Base-by-base conservation (phyloP, 106 monocot species). In the Alisma plantagoaquatica region DNA sequence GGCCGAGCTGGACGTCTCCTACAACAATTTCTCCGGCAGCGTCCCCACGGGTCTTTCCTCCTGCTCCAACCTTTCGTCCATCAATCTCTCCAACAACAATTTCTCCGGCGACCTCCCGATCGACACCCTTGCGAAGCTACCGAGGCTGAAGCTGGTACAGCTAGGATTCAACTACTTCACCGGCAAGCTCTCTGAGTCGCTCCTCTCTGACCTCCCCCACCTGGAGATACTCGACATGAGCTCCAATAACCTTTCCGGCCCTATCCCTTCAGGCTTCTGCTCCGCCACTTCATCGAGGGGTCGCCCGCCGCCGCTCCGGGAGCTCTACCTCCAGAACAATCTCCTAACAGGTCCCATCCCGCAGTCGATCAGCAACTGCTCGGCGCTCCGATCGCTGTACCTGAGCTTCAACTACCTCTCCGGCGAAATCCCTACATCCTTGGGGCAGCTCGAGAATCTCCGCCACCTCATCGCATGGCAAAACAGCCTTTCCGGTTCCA, bases 391-490 rank as follows among this genome's bases (percentile, higher is more conserved):
- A 11, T 58, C 43, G 0, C 14, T 58, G 15, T 24, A 58, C 23
- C 43, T 58, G 17, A 43, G 31, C 55, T 32, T 11, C 19, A 55
- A 55, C 33, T n/a, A 35, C 21, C 17, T 55, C 5, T 22, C 31
- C 16, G 30, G 60, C 2, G 35, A 54, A 19, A 78, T 92, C 5
- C 86, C 92, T 0, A 18, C 67, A 8, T 57, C 72, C 8, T 29
- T 92, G 18, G 78, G 86, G 3, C 44, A 46, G 10, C 64, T 92
- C 0, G 35, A 60, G 0, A 23, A 46, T 3, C 81, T 92, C 33
- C 61, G 29, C 9, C 78, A 92, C 49, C 64, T 92, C 11, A 83
- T 83, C 17, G 68, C 87, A 87, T 87, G 93, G 93, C 77, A 87
- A 75, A 94, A 94, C 63, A 9, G 63, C 3, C 70, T 94, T 7